Percentiles rank a stretch among this genome's conserved stretches.
phyloP scores from a whole-genome alignment of 2,329 filamentous ascomycete genomes.

The Tolypocladium paradoxum region DNA sequence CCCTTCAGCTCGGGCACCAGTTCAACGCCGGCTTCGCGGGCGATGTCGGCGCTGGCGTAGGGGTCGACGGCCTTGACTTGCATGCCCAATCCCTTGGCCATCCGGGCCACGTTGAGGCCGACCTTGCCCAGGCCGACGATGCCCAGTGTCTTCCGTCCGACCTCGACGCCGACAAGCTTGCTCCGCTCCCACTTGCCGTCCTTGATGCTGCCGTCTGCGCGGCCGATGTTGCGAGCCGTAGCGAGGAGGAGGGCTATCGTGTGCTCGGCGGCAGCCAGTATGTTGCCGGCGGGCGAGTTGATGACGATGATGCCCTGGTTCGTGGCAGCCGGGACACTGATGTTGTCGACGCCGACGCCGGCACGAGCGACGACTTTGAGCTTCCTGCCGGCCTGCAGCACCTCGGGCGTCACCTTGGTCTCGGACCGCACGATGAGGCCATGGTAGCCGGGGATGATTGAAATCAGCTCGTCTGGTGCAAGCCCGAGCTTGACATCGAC shows the following conservation, averaged over 20 bases:
- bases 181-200: slow-evolving; percentile 65
- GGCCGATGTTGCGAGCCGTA: slow-evolving; percentile 61
- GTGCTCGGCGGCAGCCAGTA: slow-evolving; percentile 70
- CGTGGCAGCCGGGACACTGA: slow-evolving; percentile 64
- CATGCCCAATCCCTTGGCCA: slow-evolving; percentile 70
- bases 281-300: slow-evolving; percentile 71
- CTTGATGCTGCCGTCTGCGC: slow-evolving; percentile 59
- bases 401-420: slow-evolving; percentile 63
- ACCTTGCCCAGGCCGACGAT: slow-evolving; percentile 78
- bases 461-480: slow-evolving; percentile 49
- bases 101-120: slow-evolving; percentile 68
- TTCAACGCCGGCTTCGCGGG: slow-evolving; percentile 54
- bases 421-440: slow-evolving; percentile 72
- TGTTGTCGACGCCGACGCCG: slow-evolving; percentile 76
- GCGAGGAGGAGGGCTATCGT: slow-evolving; percentile 66
- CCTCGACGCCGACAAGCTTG: slow-evolving; percentile 64
- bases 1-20: slow-evolving; percentile 45
- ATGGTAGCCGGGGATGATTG: slow-evolving; percentile 61
- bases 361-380: slow-evolving; percentile 71
- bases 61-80: slow-evolving; percentile 64
- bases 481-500: slow-evolving; percentile 59
- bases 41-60: slow-evolving; percentile 65
- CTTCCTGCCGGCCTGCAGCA: slow-evolving; percentile 55
- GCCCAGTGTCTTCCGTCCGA: slow-evolving; percentile 65
- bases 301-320: slow-evolving; percentile 67